phyloP scores from a whole-genome alignment of 805 yeast genomes.

The Nakazawaea wickerhamii region DNA sequence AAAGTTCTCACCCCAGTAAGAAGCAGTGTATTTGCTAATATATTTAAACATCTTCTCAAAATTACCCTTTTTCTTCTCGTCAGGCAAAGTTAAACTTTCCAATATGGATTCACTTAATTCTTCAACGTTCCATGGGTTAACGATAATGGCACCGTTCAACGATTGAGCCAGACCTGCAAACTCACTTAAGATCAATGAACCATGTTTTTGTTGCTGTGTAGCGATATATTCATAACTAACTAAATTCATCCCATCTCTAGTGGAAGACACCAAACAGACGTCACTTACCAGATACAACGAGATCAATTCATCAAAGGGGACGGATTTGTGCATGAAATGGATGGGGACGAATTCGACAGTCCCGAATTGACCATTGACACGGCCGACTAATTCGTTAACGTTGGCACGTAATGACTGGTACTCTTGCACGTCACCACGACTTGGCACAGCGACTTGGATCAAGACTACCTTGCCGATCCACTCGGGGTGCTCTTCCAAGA shows the following conservation, averaged over 20 bases:
- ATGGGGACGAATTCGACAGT: constrained; percentile 97
- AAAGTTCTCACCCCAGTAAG: constrained; percentile 95
- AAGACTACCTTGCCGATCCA: constrained; percentile 97
- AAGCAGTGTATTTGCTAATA: constrained; percentile 89
- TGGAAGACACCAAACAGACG: constrained; percentile 87
- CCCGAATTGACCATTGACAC: constrained; percentile 94
- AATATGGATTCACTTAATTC: constrained; percentile 81
- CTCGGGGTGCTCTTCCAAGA: constrained; percentile 88
- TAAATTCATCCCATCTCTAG: constrained; percentile 98
- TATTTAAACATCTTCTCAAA: constrained; percentile 82
- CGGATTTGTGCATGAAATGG: constrained; percentile 90
- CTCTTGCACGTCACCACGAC: constrained; percentile 97
- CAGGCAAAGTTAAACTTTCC: constrained; percentile 81
- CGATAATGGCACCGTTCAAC: constrained; percentile 86
- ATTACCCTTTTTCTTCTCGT: constrained; percentile 72
- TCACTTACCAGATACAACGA: constrained; percentile 83
- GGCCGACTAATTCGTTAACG: constrained; percentile 92
- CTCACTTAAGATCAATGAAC: constrained; percentile 84
- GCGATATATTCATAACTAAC: constrained; percentile 96
- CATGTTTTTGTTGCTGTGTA: constrained; percentile 82
- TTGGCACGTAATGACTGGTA: constrained; percentile 90
- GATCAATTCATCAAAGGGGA: constrained; percentile 87
- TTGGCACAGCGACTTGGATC: constrained; percentile 96
- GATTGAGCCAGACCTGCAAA: constrained; percentile 99
- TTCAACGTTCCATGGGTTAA: constrained; percentile 98